Evolutionary conservation across 2,329 filamentous ascomycete species (phyloP).

Genomic region (Lojkania enalia): DNA sequence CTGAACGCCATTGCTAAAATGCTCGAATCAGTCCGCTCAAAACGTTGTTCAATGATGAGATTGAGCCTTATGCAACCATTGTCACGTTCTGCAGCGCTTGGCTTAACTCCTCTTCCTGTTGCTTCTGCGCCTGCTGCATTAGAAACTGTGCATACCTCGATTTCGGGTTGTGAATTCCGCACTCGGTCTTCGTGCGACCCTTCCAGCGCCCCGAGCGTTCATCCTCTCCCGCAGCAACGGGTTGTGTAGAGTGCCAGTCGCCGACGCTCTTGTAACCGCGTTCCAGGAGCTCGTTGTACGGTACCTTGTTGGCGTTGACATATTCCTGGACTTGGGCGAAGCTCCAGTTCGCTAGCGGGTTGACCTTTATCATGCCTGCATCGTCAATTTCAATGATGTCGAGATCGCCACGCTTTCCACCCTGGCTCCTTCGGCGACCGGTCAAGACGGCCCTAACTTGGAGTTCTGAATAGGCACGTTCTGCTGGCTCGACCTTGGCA

Average conservation of each 20-base stretch:
- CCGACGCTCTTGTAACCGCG: conserved; percentile 97
- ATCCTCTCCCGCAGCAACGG: conserved; percentile 88
- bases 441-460: conserved; percentile 90
- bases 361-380: conserved; percentile 92
- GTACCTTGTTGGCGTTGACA: conserved; percentile 81
- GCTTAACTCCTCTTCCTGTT: conserved; percentile 40
- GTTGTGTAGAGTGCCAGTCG: conserved; percentile 95
- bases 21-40: conserved; percentile 28
- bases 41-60: conserved; percentile 21
- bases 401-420: conserved; percentile 86
- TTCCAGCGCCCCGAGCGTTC: conserved; percentile 97
- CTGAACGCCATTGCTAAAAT: conserved; percentile 50
- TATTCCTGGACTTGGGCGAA: conserved; percentile 90
- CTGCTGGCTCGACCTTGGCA: conserved; percentile 95
- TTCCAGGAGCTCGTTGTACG: conserved; percentile 91
- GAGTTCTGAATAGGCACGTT: conserved; percentile 86
- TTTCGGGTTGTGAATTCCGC: conserved; percentile 97
- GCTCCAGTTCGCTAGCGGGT: conserved; percentile 91
- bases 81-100: conserved; percentile 36
- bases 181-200: conserved; percentile 93
- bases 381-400: conserved; percentile 94
- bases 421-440: conserved; percentile 87
- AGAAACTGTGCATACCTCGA: conserved; percentile 89
- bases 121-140: conserved; percentile 70
- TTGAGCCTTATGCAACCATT: conserved; percentile 26